phyloP scores from a whole-genome alignment of 1,284 basidiomycete genomes.

The Cryptococcus sp. region DNA sequence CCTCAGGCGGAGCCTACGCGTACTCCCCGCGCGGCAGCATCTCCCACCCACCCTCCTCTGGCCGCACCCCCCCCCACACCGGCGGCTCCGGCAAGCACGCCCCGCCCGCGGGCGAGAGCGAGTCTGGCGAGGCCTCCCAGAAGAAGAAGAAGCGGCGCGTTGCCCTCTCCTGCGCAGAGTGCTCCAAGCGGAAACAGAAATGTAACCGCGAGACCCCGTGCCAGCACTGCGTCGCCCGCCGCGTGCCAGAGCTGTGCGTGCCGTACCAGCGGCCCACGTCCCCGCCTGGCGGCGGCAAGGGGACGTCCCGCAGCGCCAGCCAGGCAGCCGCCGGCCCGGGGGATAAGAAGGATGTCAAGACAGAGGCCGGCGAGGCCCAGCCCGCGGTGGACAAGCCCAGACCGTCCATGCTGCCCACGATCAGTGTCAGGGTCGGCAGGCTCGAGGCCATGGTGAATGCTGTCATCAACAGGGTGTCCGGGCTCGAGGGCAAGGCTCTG shows the following conservation, averaged over 20 bases:
- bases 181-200: conserved; percentile 46
- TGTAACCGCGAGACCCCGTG: conserved; percentile 48
- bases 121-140: conserved; percentile 11
- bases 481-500: conserved; percentile 33
- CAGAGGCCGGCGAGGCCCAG: background rate
- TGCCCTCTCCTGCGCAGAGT: conserved; percentile 44
- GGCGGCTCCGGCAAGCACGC: conserved; percentile 13
- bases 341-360: conserved; percentile 1
- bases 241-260: conserved; percentile 42
- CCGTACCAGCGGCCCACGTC: conserved; percentile 26
- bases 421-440: conserved; percentile 30
- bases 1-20: too few species aligned
- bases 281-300: conserved; percentile 13
- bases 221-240: conserved; percentile 42
- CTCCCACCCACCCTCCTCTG: too few species aligned
- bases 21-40: too few species aligned
- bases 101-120: conserved; percentile 6
- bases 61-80: background rate
- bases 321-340: background rate
- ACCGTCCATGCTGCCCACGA: conserved; percentile 27
- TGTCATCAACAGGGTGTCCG: conserved; percentile 35
- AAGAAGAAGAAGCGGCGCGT: conserved; percentile 47
- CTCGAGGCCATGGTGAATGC: conserved; percentile 44
- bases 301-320: background rate
- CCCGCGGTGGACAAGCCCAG: conserved; percentile 5